These are phyloP conservation scores for Claviceps sp. DNA, from an alignment of 2,329 filamentous ascomycete genomes.

Conservation along the genomic window DNA sequence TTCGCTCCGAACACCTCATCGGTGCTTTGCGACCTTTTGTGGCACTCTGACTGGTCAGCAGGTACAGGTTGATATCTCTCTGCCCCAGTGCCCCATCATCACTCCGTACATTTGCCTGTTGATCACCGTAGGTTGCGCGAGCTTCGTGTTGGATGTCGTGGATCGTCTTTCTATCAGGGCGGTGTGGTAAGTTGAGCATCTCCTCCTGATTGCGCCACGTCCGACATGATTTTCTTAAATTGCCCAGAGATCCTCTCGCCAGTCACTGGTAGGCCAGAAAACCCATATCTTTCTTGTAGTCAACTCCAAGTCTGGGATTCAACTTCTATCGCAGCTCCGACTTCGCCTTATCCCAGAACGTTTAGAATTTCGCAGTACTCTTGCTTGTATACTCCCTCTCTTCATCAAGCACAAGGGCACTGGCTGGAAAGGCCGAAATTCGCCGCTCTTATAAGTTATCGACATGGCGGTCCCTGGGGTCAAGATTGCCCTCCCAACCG, in stretches of 20 bases:
- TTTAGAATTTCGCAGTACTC: neutral
- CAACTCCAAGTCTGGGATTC: neutral
- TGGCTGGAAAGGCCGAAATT: neutral
- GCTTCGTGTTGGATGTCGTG: neutral
- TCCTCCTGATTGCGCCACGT: neutral
- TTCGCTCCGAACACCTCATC: conserved; percentile 6
- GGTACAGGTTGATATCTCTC: neutral
- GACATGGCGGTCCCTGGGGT: conserved; percentile 17
- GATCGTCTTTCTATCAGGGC: neutral
- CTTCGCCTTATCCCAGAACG: neutral
- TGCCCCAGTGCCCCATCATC: neutral
- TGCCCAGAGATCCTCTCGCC: neutral
- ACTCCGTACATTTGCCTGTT: neutral
- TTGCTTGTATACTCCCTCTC: neutral
- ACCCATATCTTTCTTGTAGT: neutral
- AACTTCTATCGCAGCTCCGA: neutral
- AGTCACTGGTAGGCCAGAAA: neutral
- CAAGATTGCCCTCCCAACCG: conserved; percentile 12
- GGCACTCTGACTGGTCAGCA: conserved; percentile 6
- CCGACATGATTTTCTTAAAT: neutral
- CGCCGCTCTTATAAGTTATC: neutral
- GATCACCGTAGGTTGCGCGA: neutral
- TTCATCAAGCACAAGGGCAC: neutral
- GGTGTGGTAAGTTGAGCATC: neutral
- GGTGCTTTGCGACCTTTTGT: neutral